phyloP scores from a whole-genome alignment of 1,284 basidiomycete species.

The Trichosporon sp. region DNA sequence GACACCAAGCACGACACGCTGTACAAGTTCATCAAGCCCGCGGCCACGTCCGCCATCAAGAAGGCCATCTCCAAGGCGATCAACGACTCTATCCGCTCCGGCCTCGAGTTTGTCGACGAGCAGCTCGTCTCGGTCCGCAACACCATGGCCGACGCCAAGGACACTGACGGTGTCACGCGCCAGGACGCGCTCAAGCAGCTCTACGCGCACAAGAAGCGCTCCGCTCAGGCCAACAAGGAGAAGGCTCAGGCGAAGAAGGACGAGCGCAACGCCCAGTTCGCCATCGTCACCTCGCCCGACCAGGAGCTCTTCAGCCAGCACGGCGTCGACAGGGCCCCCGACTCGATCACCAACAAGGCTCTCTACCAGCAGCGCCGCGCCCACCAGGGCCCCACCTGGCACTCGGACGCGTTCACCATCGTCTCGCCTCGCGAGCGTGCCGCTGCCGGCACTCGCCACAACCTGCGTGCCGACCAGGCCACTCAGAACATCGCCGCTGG shows the following conservation, averaged over 20 bases:
- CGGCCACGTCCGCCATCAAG: conserved; percentile 72
- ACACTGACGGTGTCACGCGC: conserved; percentile 61
- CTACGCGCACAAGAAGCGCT: conserved; percentile 57
- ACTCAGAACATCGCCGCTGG: not conserved
- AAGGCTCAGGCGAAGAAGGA: conserved; percentile 39
- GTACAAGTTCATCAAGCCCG: conserved; percentile 65
- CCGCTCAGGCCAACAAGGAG: conserved; percentile 43
- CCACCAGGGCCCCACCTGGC: conserved; percentile 41
- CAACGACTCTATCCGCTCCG: conserved; percentile 72
- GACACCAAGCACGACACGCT: conserved; percentile 88
- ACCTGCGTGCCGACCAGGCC: not conserved
- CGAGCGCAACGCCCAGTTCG: conserved; percentile 28
- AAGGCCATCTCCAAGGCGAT: conserved; percentile 85
- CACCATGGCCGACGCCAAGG: conserved; percentile 68
- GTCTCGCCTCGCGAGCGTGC: conserved; percentile 18
- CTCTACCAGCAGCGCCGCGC: conserved; percentile 18
- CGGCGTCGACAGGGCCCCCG: conserved; percentile 39
- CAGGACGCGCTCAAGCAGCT: conserved; percentile 71
- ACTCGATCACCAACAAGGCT: conserved; percentile 38
- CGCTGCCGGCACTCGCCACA: not conserved
- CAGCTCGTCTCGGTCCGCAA: conserved; percentile 67
- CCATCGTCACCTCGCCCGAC: conserved; percentile 28
- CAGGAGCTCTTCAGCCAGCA: conserved; percentile 38
- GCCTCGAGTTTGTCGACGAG: conserved; percentile 72
- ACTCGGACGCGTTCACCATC: conserved; percentile 51